A percentile compares a stretch with the other conserved stretches of the same genome.
phyloP scores from a whole-genome alignment of 202 grass and related monocot genomes.

The Bolboschoenoplectus hybrid region DNA sequence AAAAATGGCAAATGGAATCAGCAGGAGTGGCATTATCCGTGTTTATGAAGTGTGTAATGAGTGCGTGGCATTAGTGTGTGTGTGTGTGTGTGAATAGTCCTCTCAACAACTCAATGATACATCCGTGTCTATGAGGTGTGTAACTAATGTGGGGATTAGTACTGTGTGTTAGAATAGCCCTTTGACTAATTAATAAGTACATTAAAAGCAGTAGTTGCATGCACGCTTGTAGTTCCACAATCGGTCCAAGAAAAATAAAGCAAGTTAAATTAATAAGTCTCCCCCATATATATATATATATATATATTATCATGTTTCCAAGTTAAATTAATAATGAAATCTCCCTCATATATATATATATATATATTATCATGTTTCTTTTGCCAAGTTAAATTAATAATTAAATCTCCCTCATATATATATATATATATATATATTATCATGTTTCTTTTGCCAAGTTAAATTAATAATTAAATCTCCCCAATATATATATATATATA shows the following conservation, averaged over 20 bases:
- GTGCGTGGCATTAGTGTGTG: background rate
- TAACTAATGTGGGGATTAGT: background rate
- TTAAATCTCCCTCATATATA: too few relatives aligned
- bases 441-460: too few relatives aligned
- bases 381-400: too few relatives aligned
- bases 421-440: too few relatives aligned
- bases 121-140: background rate
- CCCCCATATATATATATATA: too few relatives aligned
- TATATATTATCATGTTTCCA: too few relatives aligned
- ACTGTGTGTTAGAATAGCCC: background rate
- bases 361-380: too few relatives aligned
- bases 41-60: background rate
- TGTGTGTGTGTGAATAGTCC: background rate
- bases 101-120: background rate
- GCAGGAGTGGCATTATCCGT: too few relatives aligned
- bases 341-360: background rate
- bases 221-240: background rate
- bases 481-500: background rate
- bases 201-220: background rate
- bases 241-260: background rate
- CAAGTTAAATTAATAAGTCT: background rate
- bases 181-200: background rate
- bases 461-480: too few relatives aligned
- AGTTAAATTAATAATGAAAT: background rate
- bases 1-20: too few relatives aligned